Base-by-base conservation (phyloP, 768 basidiomycete species). In the Neoboletus brunneissimus region DNA sequence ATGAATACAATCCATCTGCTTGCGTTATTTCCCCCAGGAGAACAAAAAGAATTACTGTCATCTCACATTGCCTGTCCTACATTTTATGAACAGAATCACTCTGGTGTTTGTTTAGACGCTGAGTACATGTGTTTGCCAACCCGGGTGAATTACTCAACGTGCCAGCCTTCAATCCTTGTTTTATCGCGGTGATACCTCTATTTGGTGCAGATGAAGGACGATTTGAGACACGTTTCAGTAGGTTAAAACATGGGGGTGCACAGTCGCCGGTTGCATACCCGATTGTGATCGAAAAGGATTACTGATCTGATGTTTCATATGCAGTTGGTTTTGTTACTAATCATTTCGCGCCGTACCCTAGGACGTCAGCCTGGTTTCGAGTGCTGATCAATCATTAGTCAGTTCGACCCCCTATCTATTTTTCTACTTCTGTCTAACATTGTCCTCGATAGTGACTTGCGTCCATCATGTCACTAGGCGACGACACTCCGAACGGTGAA, bases 321-420 rank as follows among this genome's bases (percentile, higher is more conserved):
- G 34, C 25, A 25, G 5, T 13, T 34, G n/a, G 16, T 40, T 25
- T 25, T 44, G 23, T 44, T 44, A 60, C 59, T 37, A 61, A 61
- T 37, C 22, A n/a, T 16, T 35, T 41, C 18, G 25, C 50, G 13
- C 13, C 42, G 13, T 10, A 16, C 20, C 15, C 9, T 38, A 54
- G 22, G 48, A 29, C 25, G 32, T 53, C 47, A 49, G 42, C 27
- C 51, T 27, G 27, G n/a, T 42, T 43, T 46, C 11, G 11, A 34
- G 29, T 6, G 11, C 49, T 47, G 59, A 52, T 38, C 40, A 16
- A 42, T 58, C 48, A 41, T 65, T 55, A 58, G 63, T 65, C 63
- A 64, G 32, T 23, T n/a, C 41, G 54, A n/a, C 35, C 63, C 37
- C 59, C 63, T 64, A 64, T 64, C 29, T 37, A 38, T 38, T 43